phyloP scores from a whole-genome alignment of 106 monocot species.

The Dendrobium huoshanense region DNA sequence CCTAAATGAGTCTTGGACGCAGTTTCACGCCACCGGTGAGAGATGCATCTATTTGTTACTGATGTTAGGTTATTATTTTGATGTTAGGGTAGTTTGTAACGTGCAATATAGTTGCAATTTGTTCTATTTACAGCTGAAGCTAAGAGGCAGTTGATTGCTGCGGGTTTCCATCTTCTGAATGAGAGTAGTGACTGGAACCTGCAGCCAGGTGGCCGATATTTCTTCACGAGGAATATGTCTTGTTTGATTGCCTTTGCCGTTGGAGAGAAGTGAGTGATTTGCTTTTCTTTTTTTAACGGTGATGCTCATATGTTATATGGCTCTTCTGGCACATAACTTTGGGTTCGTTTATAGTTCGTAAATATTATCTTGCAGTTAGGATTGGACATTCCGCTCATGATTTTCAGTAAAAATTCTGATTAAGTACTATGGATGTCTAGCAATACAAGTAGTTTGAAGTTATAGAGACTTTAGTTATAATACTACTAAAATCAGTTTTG shows the following conservation, averaged over 20 bases:
- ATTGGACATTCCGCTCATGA: too few species aligned
- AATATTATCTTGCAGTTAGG: background rate
- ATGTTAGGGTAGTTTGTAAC: background rate
- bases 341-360: background rate
- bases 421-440: background rate
- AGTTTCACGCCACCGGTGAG: conserved; percentile 90
- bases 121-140: conserved; percentile 61
- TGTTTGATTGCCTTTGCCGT: conserved; percentile 79
- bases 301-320: background rate
- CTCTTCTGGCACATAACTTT: background rate
- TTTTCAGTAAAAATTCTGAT: background rate
- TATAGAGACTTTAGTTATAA: background rate
- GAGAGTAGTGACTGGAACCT: conserved; percentile 90
- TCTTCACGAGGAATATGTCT: conserved; percentile 94
- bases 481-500: background rate
- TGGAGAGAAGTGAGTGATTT: conserved; percentile 64
- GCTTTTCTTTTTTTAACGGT: background rate
- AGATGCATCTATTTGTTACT: background rate
- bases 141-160: conserved; percentile 70
- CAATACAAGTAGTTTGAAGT: background rate
- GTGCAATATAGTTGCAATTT: background rate
- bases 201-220: conserved; percentile 84
- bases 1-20: conserved; percentile 98
- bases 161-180: conserved; percentile 72
- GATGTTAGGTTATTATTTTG: too few species aligned